These are phyloP conservation scores for Annulohypoxylon moriforme DNA, from an alignment of 495 filamentous ascomycete genomes.

Conservation along the genomic window DNA sequence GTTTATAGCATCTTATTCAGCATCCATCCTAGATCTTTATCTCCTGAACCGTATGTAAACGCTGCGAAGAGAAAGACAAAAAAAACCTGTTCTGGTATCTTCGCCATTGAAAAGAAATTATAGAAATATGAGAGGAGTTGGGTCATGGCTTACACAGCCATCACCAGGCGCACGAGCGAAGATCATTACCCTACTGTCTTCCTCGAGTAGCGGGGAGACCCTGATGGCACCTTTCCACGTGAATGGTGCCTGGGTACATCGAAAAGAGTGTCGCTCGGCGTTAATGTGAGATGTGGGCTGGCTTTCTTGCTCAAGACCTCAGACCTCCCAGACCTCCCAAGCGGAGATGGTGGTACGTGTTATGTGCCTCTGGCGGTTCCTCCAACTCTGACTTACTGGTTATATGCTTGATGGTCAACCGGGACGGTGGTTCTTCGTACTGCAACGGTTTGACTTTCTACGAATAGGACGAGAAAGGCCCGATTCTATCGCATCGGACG, in stretches of 20 bases:
- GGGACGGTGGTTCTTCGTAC: constrained; percentile 31
- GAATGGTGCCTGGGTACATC: constrained; percentile 31
- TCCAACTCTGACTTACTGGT: constrained; percentile 4
- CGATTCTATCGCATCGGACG: constrained; percentile 27
- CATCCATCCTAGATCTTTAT: constrained; percentile 21
- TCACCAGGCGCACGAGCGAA: constrained; percentile 22
- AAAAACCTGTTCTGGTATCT: constrained; percentile 28
- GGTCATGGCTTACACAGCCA: constrained; percentile 22
- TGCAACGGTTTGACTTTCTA: constrained; percentile 21
- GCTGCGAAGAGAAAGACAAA: neutral
- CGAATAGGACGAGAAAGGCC: constrained; percentile 31
- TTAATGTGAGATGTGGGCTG: constrained; percentile 19
- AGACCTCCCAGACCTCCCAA: neutral
- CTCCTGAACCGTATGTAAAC: constrained; percentile 2
- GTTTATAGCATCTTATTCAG: constrained; percentile 41
- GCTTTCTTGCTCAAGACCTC: constrained; percentile 8
- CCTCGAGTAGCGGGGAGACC: constrained; percentile 35
- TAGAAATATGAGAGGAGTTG: constrained; percentile 1
- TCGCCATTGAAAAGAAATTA: constrained; percentile 7
- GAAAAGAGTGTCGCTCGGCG: constrained; percentile 15
- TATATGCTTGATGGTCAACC: constrained; percentile 23
- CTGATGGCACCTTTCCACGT: constrained; percentile 43
- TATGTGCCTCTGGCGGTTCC: constrained; percentile 13
- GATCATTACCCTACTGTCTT: constrained; percentile 20
- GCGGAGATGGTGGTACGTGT: constrained; percentile 17